Base-by-base conservation (phyloP, 2,329 filamentous ascomycete species). In the Aureobasidium sp. region DNA sequence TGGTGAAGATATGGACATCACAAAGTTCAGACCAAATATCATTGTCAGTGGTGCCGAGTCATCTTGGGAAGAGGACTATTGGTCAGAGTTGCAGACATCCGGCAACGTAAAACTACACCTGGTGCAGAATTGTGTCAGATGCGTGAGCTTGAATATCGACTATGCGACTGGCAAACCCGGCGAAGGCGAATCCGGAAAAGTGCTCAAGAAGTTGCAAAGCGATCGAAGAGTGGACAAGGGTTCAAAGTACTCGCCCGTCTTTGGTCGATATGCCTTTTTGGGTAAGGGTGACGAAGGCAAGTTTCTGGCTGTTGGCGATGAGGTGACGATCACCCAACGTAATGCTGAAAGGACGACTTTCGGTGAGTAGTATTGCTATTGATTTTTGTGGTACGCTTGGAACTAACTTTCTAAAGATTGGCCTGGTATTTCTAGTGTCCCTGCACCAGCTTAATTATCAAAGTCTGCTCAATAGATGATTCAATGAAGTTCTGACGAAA, bases 21-120 rank as follows among this genome's bases (percentile, higher is more conserved):
- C 72, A 6, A 79, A 79, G 62, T 79, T 79, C 66, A 70, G 78
- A 3, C 77, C 78, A 5, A 79, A 79, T 64, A 75, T 80, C 56
- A 72, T 79, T 37, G 60, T 80, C 42, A 69, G 70, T 2, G 77
- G 76, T 37, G 76, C 77, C 1, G 67, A 69, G 0, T 62, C 71
- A 17, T 61, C 74, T 0, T 79, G 75, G 73, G 75, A 78, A 44
- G 78, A 80, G 67, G 78, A 80, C 63, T 79, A 70, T 64, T 80
- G 78, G 78, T 72, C 67, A 7, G 70, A 73, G 53, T 62, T 80
- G 5, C 67, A 63, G 1, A 70, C 78, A 20, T 29, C 31, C 34
- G 53, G 51, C 39, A 29, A 27, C 2, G 67, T 65, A 0, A 72
- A 72, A 29, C 66, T 79, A 25, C 68, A 68, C 12, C 72, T 77